Percentiles rank a stretch among this genome's conserved stretches.
phyloP scores from a whole-genome alignment of 495 filamentous ascomycete genomes.

The Emericellopsis terricola region DNA sequence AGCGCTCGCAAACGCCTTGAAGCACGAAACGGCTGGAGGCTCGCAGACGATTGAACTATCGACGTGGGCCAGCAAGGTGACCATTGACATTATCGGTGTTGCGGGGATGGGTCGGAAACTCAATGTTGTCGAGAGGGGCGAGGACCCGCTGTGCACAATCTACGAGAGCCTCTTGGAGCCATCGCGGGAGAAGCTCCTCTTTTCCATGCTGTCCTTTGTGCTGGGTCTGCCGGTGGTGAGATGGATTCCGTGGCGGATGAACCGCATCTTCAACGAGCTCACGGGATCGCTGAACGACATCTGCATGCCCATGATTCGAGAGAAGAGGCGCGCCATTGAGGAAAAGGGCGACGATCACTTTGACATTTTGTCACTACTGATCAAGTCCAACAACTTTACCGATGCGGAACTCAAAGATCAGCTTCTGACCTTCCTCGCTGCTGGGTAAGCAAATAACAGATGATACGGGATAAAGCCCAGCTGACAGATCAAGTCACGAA shows the following conservation, averaged over 20 bases:
- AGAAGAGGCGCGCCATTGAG: conserved; percentile 45
- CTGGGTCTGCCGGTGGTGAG: conserved; percentile 6
- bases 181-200: not conserved
- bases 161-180: conserved; percentile 44
- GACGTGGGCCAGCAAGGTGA: conserved; percentile 51
- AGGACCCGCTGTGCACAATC: conserved; percentile 44
- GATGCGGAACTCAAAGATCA: conserved; percentile 77
- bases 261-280: conserved; percentile 24
- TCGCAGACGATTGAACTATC: conserved; percentile 44
- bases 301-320: conserved; percentile 38
- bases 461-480: no score
- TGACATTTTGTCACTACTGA: conserved; percentile 72
- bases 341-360: conserved; percentile 32
- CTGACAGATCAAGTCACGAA: conserved; percentile 67
- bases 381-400: conserved; percentile 56
- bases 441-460: conserved; percentile 31
- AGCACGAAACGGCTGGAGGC: not conserved
- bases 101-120: conserved; percentile 75
- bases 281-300: conserved; percentile 7
- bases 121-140: conserved; percentile 41
- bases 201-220: conserved; percentile 26
- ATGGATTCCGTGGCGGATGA: not conserved
- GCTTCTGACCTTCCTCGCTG: conserved; percentile 87
- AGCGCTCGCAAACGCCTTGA: conserved; percentile 15
- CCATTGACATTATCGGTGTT: conserved; percentile 75